A percentile compares a stretch with the other conserved stretches of the same genome.
Evolutionary conservation across 805 yeast genomes (phyloP).

Genomic region (Candida tallmaniae): DNA sequence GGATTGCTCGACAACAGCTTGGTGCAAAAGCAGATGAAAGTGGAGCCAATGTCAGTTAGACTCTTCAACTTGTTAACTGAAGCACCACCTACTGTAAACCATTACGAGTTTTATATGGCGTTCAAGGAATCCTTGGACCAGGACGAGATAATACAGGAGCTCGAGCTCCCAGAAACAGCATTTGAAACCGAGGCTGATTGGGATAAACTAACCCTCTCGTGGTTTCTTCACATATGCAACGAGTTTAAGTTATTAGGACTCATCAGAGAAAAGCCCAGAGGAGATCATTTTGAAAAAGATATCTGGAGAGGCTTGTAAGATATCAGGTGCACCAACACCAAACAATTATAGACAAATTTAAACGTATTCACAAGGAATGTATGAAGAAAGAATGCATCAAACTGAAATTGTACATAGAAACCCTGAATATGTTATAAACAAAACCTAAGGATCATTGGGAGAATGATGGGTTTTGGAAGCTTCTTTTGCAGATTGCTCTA

Average conservation of each 20-base stretch:
- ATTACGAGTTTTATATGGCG: slow-evolving; percentile 62
- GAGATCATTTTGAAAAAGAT: slow-evolving; percentile 64
- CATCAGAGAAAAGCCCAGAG: slow-evolving; percentile 56
- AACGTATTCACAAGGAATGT: too few species aligned
- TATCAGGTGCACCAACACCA: too few species aligned
- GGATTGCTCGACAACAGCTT: slow-evolving; percentile 5
- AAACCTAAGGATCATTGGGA: too few species aligned
- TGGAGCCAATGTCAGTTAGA: slow-evolving; percentile 47
- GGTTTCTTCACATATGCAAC: slow-evolving; percentile 71
- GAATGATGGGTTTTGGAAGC: slow-evolving; percentile 4
- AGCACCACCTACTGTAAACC: slow-evolving; percentile 64
- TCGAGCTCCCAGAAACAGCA: slow-evolving; percentile 5
- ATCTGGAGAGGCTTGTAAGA: slow-evolving; percentile 59
- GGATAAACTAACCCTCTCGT: slow-evolving; percentile 60
- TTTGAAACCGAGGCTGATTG: slow-evolving; percentile 41
- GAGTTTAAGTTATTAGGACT: slow-evolving; percentile 71
- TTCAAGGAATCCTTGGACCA: slow-evolving; percentile 47
- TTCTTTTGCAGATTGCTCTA: slow-evolving; percentile 3
- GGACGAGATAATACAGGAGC: slow-evolving; percentile 17
- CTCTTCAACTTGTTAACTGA: slow-evolving; percentile 72
- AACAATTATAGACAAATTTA: too few species aligned
- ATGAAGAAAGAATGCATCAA: too few species aligned
- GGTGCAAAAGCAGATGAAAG: background rate
- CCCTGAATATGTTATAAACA: background rate
- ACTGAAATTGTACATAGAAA: too few species aligned